Evolutionary conservation across 2,329 filamentous ascomycete species (phyloP).

Genomic region (Pseudocercospora macadamiae): DNA sequence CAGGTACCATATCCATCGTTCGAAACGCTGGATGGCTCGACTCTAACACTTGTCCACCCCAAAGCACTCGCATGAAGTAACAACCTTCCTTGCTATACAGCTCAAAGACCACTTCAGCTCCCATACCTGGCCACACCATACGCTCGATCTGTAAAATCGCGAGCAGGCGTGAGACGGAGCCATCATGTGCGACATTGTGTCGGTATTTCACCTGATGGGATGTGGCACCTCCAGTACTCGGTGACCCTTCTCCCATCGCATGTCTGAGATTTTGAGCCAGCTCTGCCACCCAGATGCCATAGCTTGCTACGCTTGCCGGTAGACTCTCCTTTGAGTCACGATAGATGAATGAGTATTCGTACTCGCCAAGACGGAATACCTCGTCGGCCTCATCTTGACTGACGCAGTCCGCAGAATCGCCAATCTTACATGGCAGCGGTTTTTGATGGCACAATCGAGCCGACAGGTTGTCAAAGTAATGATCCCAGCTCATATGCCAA

Average conservation of each 20-base stretch:
- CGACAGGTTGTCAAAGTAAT: conserved; percentile 84
- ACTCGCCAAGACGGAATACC: conserved; percentile 76
- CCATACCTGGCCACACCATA: conserved; percentile 88
- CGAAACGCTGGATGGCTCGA: conserved; percentile 73
- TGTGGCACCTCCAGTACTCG: conserved; percentile 18
- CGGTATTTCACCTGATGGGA: conserved; percentile 56
- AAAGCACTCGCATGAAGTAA: conserved; percentile 68
- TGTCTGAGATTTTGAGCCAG: conserved; percentile 66
- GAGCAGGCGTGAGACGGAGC: conserved; percentile 68
- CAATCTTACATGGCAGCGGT: conserved; percentile 68
- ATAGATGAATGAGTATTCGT: conserved; percentile 80
- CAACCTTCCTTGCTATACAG: conserved; percentile 58
- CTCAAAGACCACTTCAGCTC: conserved; percentile 76
- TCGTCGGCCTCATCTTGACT: conserved; percentile 64
- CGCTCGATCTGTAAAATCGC: conserved; percentile 70
- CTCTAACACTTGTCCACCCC: conserved; percentile 66
- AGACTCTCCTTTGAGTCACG: conserved; percentile 68
- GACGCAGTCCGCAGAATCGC: conserved; percentile 60
- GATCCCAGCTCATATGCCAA: conserved; percentile 75
- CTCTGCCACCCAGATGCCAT: conserved; percentile 76
- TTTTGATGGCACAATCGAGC: conserved; percentile 76
- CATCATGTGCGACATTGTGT: conserved; percentile 83
- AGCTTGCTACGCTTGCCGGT: conserved; percentile 61
- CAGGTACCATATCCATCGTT: conserved; percentile 69
- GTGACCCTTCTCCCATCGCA: conserved; percentile 46